Percentiles rank a stretch among this genome's conserved stretches.
Conservation (phyloP, 768 basidiomycete species). For the Candolleomyces eurysporus region DNA sequence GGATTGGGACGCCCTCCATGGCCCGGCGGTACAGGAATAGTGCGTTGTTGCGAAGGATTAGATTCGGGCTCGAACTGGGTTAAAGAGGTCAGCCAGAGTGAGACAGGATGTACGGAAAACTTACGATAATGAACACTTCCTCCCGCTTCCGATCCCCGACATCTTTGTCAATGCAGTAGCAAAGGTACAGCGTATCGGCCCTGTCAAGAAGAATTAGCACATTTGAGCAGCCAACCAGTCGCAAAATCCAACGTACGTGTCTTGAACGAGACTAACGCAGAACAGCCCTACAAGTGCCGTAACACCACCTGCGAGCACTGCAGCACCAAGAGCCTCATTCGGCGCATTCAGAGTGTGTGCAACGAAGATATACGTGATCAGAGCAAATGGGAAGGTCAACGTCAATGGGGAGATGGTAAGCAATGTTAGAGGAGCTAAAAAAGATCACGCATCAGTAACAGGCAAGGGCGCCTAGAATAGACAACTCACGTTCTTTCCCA, state of each 20-base stretch:
- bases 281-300: constrained; percentile 82
- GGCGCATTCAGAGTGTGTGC: constrained; percentile 75
- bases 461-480: neutral
- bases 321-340: constrained; percentile 69
- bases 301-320: constrained; percentile 73
- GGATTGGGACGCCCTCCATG: neutral
- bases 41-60: constrained; percentile 6
- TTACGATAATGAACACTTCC: constrained; percentile 40
- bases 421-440: constrained; percentile 61
- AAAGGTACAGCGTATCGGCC: constrained; percentile 45
- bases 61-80: constrained; percentile 28
- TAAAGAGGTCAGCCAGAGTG: neutral
- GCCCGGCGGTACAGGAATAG: neutral
- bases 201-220: constrained; percentile 15
- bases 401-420: constrained; percentile 77
- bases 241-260: constrained; percentile 40
- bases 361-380: constrained; percentile 86
- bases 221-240: neutral
- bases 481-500: constrained; percentile 55
- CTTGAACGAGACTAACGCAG: constrained; percentile 77
- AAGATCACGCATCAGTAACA: constrained; percentile 6
- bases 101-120: constrained; percentile 14
- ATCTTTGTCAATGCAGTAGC: constrained; percentile 51
- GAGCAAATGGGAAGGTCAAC: constrained; percentile 77
- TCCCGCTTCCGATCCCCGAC: constrained; percentile 36